phyloP scores from a whole-genome alignment of 2,329 filamentous ascomycete species.

The Fusarium sp. region DNA sequence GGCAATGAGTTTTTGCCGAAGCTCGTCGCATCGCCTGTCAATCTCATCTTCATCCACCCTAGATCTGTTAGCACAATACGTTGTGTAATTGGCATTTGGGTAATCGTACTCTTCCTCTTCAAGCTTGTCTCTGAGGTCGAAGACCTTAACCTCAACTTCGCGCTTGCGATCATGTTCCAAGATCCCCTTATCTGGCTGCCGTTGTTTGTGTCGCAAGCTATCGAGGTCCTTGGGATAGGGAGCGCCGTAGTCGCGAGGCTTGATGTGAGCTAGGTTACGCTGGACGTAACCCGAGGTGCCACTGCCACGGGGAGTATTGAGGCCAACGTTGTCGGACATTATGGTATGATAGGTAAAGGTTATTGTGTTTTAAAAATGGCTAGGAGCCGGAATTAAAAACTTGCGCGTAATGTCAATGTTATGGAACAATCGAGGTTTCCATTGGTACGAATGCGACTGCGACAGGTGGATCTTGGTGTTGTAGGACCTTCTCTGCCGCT shows the following conservation, averaged over 20 bases:
- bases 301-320: slow-evolving; percentile 92
- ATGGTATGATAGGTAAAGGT: neutral
- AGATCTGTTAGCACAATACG: slow-evolving; percentile 16
- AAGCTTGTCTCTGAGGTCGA: slow-evolving; percentile 89
- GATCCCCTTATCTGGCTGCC: slow-evolving; percentile 91
- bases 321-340: slow-evolving; percentile 98
- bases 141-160: slow-evolving; percentile 91
- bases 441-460: slow-evolving; percentile 9
- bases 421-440: slow-evolving; percentile 13
- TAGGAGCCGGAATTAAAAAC: neutral
- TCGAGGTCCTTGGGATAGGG: slow-evolving; percentile 82
- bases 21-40: slow-evolving; percentile 69
- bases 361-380: neutral
- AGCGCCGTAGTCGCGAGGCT: slow-evolving; percentile 81
- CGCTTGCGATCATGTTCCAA: slow-evolving; percentile 94
- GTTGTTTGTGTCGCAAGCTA: slow-evolving; percentile 78
- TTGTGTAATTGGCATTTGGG: too few relatives aligned
- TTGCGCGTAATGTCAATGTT: slow-evolving; percentile 1
- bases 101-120: slow-evolving; percentile 83
- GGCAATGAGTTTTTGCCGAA: slow-evolving; percentile 57
- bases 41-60: slow-evolving; percentile 92
- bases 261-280: slow-evolving; percentile 90
- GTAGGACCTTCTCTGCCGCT: slow-evolving; percentile 30
- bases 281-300: slow-evolving; percentile 98
- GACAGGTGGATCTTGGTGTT: slow-evolving; percentile 34